Evolutionary conservation across 164 flowering plant species (phyloP).

Genomic region (Chimonanthus salicifolius): DNA sequence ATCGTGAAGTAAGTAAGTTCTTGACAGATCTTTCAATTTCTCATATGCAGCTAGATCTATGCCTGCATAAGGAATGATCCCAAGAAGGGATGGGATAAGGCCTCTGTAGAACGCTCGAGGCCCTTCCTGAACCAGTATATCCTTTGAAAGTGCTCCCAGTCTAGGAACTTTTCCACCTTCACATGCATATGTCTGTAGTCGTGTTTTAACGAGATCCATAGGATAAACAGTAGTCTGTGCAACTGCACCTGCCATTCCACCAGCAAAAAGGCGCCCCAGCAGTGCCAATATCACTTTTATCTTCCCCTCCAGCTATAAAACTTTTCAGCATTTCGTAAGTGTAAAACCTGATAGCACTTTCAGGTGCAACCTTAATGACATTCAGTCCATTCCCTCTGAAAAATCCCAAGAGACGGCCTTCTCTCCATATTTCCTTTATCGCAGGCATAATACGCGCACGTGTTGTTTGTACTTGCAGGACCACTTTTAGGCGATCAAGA

Average conservation of each 20-base stretch:
- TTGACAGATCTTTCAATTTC: conserved; percentile 89
- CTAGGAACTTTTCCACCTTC: conserved; percentile 67
- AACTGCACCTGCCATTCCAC: conserved; percentile 93
- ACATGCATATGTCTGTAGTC: conserved; percentile 66
- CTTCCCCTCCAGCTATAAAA: conserved; percentile 50
- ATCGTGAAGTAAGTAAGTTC: conserved; percentile 60
- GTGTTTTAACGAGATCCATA: conserved; percentile 88
- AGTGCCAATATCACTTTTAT: conserved; percentile 68
- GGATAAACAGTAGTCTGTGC: conserved; percentile 93
- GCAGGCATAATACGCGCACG: conserved; percentile 56
- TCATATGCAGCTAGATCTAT: conserved; percentile 95
- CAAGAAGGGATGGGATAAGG: conserved; percentile 84
- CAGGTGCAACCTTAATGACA: conserved; percentile 95
- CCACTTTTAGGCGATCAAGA: conserved; percentile 88
- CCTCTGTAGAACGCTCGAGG: conserved; percentile 90
- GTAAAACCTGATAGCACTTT: conserved; percentile 91
- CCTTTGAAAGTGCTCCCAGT: conserved; percentile 51
- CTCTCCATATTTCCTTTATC: conserved; percentile 57
- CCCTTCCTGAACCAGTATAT: conserved; percentile 89
- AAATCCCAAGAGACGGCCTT: conserved; percentile 70
- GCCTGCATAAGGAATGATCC: conserved; percentile 94
- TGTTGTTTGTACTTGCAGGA: conserved; percentile 79
- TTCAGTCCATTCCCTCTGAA: conserved; percentile 96
- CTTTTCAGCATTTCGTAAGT: conserved; percentile 76
- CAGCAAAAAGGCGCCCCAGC: conserved; percentile 75